A percentile compares a stretch with the other conserved stretches of the same genome.
These are phyloP conservation scores for Penicillium sp. DNA, from an alignment of 2,329 filamentous ascomycete genomes.

Conservation along the genomic window DNA sequence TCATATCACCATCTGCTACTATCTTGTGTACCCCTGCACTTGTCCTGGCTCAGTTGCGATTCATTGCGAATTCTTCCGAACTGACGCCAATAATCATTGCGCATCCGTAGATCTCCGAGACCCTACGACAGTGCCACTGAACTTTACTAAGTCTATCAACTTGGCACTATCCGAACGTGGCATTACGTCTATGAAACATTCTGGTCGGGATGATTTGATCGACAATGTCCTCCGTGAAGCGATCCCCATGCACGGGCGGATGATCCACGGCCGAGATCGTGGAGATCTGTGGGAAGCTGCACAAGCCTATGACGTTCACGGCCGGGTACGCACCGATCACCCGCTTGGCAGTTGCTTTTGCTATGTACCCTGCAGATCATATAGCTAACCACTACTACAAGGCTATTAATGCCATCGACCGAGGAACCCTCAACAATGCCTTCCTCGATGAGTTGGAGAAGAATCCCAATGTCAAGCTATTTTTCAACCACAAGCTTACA, in stretches of 20 bases:
- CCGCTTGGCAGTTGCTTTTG: constrained; percentile 4
- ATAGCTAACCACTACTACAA: constrained; percentile 36
- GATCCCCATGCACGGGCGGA: constrained; percentile 91
- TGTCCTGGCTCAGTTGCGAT: constrained; percentile 1
- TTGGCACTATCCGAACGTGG: constrained; percentile 90
- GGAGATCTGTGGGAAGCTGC: constrained; percentile 70
- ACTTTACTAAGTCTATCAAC: constrained; percentile 99
- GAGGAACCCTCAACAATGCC: constrained; percentile 75
- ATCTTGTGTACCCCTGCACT: background rate
- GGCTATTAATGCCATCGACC: constrained; percentile 83
- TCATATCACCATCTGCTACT: background rate
- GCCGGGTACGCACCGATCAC: constrained; percentile 59
- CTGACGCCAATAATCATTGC: constrained; percentile 14
- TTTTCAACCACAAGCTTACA: constrained; percentile 91
- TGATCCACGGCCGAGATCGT: constrained; percentile 77
- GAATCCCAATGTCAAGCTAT: constrained; percentile 84
- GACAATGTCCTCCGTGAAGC: constrained; percentile 72
- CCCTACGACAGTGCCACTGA: constrained; percentile 76
- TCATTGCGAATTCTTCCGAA: constrained; percentile 15
- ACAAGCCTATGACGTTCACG: constrained; percentile 89
- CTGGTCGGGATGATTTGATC: constrained; percentile 65
- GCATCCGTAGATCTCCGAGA: constrained; percentile 72
- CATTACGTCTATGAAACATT: constrained; percentile 78
- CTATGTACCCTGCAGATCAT: constrained; percentile 6
- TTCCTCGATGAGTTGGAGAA: constrained; percentile 79